A percentile compares a stretch with the other conserved stretches of the same genome.
These are phyloP conservation scores for Helenozyma baotianmanensis DNA, from an alignment of 805 yeast genomes.

Conservation along the genomic window DNA sequence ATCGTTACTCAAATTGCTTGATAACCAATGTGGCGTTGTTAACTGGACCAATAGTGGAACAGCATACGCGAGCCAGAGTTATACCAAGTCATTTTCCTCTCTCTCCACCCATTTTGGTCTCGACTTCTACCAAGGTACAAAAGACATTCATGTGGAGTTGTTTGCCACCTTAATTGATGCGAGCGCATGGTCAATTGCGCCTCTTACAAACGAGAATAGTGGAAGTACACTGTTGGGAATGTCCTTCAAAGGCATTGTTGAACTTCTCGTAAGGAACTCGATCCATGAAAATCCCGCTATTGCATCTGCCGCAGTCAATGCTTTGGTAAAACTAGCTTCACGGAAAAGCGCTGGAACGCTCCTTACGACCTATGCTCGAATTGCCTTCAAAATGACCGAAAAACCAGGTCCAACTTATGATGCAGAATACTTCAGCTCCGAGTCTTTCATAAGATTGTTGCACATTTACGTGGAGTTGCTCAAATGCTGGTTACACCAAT, in stretches of 20 bases:
- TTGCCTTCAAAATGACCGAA: slow-evolving; percentile 77
- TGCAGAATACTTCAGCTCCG: slow-evolving; percentile 54
- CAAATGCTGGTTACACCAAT: slow-evolving; percentile 74
- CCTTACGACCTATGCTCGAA: slow-evolving; percentile 70
- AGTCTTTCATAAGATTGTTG: slow-evolving; percentile 55
- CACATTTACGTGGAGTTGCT: slow-evolving; percentile 74
- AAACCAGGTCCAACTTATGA: slow-evolving; percentile 54
- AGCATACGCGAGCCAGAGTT: slow-evolving; percentile 10
- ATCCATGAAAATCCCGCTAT: slow-evolving; percentile 63
- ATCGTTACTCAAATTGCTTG: slow-evolving; percentile 53
- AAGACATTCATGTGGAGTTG: slow-evolving; percentile 48
- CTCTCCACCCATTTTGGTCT: slow-evolving; percentile 37
- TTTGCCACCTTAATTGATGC: slow-evolving; percentile 68
- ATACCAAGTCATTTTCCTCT: slow-evolving; percentile 33
- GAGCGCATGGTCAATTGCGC: slow-evolving; percentile 58
- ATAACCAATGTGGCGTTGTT: slow-evolving; percentile 46
- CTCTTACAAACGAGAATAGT: slow-evolving; percentile 33
- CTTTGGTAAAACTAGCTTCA: slow-evolving; percentile 63
- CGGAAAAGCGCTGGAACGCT: slow-evolving; percentile 65
- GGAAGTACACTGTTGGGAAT: slow-evolving; percentile 40
- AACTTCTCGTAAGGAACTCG: slow-evolving; percentile 70
- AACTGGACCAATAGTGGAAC: slow-evolving; percentile 20
- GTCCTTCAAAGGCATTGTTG: slow-evolving; percentile 63
- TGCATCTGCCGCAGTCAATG: slow-evolving; percentile 55
- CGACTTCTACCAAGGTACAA: slow-evolving; percentile 31